Base-by-base conservation (phyloP, 257 asterid genomes). In the Primulina tabacum region DNA sequence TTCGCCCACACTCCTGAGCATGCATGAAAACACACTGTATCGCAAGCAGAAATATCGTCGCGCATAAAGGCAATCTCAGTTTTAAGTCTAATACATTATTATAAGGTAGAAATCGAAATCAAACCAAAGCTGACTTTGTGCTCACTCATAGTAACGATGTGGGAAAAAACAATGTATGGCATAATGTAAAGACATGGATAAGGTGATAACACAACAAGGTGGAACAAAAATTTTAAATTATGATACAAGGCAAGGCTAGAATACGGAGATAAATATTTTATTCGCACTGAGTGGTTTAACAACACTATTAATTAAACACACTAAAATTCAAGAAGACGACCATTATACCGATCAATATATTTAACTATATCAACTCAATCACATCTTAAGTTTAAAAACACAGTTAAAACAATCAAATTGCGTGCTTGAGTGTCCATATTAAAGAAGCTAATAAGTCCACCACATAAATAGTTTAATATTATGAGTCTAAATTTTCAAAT, bases 1-100 rank as follows among this genome's bases (percentile, higher is more conserved):
- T 43, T 4, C 53, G 14, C 53, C 53, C 53, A 38, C 50, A 38
- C 40, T 10, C 50, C 16, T 9, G 50, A 38, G 50, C 50, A 9
- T 38, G 50, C 50, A 62, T 16, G 14, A n/a, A 55, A 64, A 55
- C 1, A 59, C 17, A 7, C 7, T n/a, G 33, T 0, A 55, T 8
- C 53, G 35, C 37, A 11, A 20, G 24, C 5, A 8, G 30, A 30
- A 58, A 28, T 20, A 20, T 57, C 16, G n/a, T 55, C 55, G 32
- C 17, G 61, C 16, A 43, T 70, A 70, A 58, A 29, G 47, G 61
- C 37, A 62, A 62, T 35, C 65, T 21, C 21, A 57, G 34, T 62
- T 52, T 53, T 65, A 72, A 29, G 62, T 60, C 63, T 53, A 28
- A 28, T 28, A 28, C 30, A 28, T 28, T 28, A 28, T 28, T 65